Evolutionary conservation across 768 basidiomycete species (phyloP).

Genomic region (Rhodotorula paludigena): DNA sequence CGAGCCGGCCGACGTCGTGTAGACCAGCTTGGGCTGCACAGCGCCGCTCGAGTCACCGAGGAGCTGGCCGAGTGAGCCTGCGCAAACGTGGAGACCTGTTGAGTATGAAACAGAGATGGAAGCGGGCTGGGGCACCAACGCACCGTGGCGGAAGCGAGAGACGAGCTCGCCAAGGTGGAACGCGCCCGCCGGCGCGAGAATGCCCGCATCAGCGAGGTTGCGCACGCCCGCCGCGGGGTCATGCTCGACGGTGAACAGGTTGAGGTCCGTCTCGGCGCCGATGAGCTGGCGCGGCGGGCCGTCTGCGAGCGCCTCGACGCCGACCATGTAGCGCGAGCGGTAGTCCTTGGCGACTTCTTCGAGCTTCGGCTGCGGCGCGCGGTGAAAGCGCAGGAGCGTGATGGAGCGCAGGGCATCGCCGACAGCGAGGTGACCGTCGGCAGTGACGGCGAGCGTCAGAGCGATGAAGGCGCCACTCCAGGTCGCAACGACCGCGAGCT

Average conservation of each 20-base stretch:
- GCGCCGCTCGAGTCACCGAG: slow-evolving; percentile 43
- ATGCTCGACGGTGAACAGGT: slow-evolving; percentile 32
- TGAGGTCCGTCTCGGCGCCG: slow-evolving; percentile 64
- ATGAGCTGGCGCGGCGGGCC: slow-evolving; percentile 53
- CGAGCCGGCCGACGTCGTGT: slow-evolving; percentile 71
- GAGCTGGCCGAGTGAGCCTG: slow-evolving; percentile 57
- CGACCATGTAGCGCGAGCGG: slow-evolving; percentile 67
- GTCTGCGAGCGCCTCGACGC: slow-evolving; percentile 51
- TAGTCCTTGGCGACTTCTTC: slow-evolving; percentile 66
- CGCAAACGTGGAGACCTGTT: neutral
- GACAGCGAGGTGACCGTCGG: slow-evolving; percentile 55
- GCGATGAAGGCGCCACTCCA: slow-evolving; percentile 84
- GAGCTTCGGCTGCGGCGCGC: slow-evolving; percentile 45
- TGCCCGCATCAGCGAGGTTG: slow-evolving; percentile 64
- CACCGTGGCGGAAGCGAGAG: slow-evolving; percentile 57
- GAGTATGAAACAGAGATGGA: neutral
- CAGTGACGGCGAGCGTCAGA: slow-evolving; percentile 59
- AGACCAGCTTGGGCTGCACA: slow-evolving; percentile 61
- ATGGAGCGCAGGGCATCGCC: slow-evolving; percentile 78
- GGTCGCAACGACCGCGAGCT: slow-evolving; percentile 52
- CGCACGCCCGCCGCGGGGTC: slow-evolving; percentile 41
- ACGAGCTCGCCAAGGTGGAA: slow-evolving; percentile 73
- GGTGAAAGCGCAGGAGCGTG: slow-evolving; percentile 59
- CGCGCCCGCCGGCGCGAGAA: slow-evolving; percentile 63
- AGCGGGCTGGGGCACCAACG: neutral